Conservation (phyloP, 352 stramenopile genomes). For the Globisporangium heterothallicum region DNA sequence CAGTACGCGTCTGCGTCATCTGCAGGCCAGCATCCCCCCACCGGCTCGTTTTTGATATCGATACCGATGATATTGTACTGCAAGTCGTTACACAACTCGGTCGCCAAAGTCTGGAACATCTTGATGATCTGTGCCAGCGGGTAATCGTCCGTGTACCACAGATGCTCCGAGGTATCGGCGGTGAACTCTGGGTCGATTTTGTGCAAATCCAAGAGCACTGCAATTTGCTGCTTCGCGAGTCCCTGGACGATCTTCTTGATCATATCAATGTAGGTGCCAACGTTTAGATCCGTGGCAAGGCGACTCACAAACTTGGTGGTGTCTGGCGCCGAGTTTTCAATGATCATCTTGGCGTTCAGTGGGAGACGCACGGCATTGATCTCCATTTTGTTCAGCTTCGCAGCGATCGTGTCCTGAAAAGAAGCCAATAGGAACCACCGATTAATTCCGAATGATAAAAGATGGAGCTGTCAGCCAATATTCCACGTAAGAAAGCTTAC, state of each 20-base stretch:
- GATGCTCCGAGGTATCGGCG: slow-evolving; percentile 58
- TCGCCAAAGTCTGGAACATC: slow-evolving; percentile 68
- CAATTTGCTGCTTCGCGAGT: slow-evolving; percentile 74
- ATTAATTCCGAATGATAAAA: not conserved
- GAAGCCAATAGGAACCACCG: not conserved
- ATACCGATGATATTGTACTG: slow-evolving; percentile 85
- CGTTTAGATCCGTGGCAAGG: slow-evolving; percentile 54
- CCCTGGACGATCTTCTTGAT: slow-evolving; percentile 82
- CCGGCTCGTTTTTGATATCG: slow-evolving; percentile 81
- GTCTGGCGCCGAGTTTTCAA: slow-evolving; percentile 57
- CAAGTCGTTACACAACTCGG: slow-evolving; percentile 58
- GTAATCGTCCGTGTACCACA: slow-evolving; percentile 68
- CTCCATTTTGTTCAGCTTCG: slow-evolving; percentile 53
- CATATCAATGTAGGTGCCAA: slow-evolving; percentile 76
- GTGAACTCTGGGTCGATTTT: slow-evolving; percentile 78
- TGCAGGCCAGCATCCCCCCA: slow-evolving; percentile 63
- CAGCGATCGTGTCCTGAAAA: slow-evolving; percentile 41
- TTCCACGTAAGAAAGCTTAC: slow-evolving; percentile 11
- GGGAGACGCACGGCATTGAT: slow-evolving; percentile 78
- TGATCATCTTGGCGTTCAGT: slow-evolving; percentile 80
- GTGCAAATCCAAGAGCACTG: slow-evolving; percentile 78
- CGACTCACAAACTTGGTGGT: slow-evolving; percentile 63
- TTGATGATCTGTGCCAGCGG: slow-evolving; percentile 48
- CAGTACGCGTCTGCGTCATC: slow-evolving; percentile 54
- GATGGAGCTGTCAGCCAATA: not conserved